Evolutionary conservation across 345 rosid genomes (phyloP), one percentile per base, ranked within the genome.

Genomic region (Dimocarpus longan): DNA sequence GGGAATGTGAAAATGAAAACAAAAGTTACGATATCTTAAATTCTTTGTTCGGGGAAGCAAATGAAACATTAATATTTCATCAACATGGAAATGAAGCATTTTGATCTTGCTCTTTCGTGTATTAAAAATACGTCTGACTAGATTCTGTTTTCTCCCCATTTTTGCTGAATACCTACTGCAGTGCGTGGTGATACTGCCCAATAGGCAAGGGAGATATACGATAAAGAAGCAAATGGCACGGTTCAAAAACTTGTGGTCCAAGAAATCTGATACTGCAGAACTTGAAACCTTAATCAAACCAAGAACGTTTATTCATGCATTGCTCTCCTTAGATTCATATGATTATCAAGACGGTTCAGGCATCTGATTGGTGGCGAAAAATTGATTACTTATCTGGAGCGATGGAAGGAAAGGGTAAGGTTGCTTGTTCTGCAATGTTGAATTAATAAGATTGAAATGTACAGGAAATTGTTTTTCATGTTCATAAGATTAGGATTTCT

Each of bases 321-420:
- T 80, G 83, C 71, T 95, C 81, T 84, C 92, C 66, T 68, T 93
- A 48, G 94, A 89, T 76, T 75, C 91, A 12, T 95, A 93, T 71
- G 99, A 92, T 80, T 92, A 86, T 83, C 94, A 84, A 76, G 92
- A 85, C 77, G 79, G 39, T 70, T 91, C 97, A 26, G 99, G 99
- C 70, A 91, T 95, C 59, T 87, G 93, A 39, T 78, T 91, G n/a
- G 88, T 91, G 69, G 92, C 91, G 0, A 88, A 89, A 78, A 89
- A 89, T n/a, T 12, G 70, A 42, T 93, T 83, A 74, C 10, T 92
- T 74, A 79, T 95, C 74, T 80, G 1, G 39, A 82, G 64, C 66
- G 70, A 74, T 64, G 52, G 44, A 42, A 52, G 48, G 13, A 28
- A 65, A 4, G 71, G 22, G 37, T 15, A 50, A 19, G 13, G 19